These are phyloP conservation scores for Capsicum rhomboideum DNA, from an alignment of 257 asterid species.

Conservation along the genomic window DNA sequence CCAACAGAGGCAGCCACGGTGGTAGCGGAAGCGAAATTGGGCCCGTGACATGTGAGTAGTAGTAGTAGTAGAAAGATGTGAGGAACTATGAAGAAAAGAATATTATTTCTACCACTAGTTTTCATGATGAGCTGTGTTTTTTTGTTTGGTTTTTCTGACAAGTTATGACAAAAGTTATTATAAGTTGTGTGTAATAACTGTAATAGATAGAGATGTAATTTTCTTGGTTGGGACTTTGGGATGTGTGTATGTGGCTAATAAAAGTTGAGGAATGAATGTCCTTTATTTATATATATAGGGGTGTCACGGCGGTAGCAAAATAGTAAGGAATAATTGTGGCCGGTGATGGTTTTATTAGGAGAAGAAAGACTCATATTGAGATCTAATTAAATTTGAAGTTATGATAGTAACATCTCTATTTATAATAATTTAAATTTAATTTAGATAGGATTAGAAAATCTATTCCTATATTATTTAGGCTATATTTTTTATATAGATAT, in stretches of 20 bases:
- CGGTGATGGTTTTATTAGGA: not conserved
- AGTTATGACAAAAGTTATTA: not conserved
- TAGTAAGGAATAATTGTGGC: not conserved
- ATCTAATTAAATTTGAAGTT: too few relatives aligned
- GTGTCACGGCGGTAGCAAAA: not conserved
- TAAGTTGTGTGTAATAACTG: not conserved
- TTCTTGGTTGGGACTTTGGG: not conserved
- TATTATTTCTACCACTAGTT: not conserved
- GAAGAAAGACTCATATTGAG: not conserved
- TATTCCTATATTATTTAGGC: too few relatives aligned
- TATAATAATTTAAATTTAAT: too few relatives aligned
- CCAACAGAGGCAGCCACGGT: not conserved
- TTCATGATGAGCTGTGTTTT: not conserved
- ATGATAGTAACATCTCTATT: too few relatives aligned
- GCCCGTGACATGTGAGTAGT: not conserved
- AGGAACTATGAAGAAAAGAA: not conserved
- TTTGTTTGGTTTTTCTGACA: not conserved
- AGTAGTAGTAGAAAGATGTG: not conserved
- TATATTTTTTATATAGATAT: too few relatives aligned
- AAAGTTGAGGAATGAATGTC: not conserved
- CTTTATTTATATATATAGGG: not conserved
- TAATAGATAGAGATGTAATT: not conserved
- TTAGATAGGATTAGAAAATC: too few relatives aligned
- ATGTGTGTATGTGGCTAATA: not conserved
- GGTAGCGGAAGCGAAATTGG: not conserved